Evolutionary conservation across 768 basidiomycete genomes (phyloP).

Genomic region (Tulasnella calospora): DNA sequence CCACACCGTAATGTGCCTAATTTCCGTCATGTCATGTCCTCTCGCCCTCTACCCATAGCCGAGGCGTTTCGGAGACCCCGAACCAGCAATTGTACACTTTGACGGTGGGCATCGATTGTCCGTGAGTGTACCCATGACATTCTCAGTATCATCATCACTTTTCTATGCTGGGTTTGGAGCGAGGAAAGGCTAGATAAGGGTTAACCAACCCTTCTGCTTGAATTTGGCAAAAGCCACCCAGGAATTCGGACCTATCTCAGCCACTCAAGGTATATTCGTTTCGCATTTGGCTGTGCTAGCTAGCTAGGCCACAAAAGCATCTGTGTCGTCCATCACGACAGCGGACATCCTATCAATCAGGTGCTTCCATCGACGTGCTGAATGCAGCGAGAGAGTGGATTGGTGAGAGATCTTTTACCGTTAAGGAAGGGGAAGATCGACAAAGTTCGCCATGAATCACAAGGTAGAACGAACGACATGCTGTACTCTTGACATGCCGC

Average conservation of each 20-base stretch:
- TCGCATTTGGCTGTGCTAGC: background rate
- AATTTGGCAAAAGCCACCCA: background rate
- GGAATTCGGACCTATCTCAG: background rate
- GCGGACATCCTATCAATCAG: background rate
- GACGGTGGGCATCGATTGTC: background rate
- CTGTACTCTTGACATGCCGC: background rate
- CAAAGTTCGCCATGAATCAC: background rate
- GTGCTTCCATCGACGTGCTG: background rate
- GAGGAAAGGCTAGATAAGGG: conserved; percentile 7
- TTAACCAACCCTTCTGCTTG: background rate
- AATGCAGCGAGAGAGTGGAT: background rate
- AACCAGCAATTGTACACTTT: background rate
- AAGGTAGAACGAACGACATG: background rate
- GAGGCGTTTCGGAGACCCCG: background rate
- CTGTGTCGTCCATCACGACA: background rate
- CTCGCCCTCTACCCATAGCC: background rate
- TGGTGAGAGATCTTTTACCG: background rate
- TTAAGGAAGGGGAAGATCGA: background rate
- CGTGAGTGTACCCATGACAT: background rate
- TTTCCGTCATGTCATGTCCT: background rate
- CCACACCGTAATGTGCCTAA: conserved; percentile 5
- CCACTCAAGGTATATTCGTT: background rate
- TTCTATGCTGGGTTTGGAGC: background rate
- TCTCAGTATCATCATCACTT: conserved; percentile 1
- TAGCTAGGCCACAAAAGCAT: background rate